Conservation (phyloP, 495 filamentous ascomycete species). For the Podospora comata region DNA sequence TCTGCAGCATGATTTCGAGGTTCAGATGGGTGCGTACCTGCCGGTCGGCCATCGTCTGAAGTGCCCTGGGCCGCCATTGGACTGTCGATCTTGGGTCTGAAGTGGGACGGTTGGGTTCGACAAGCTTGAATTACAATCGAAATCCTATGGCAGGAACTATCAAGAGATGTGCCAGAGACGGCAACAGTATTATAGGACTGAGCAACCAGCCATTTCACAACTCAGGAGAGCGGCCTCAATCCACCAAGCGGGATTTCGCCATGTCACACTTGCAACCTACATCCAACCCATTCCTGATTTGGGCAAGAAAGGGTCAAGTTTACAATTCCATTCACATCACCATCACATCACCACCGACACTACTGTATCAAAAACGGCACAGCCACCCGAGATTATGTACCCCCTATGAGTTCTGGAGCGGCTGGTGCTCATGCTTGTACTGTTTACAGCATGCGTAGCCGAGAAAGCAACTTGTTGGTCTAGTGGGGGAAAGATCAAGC, state of each 20-base stretch:
- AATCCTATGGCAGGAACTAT: slow-evolving; percentile 1
- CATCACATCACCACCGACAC: slow-evolving; percentile 4
- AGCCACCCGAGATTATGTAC: slow-evolving; percentile 5
- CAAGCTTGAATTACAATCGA: neutral
- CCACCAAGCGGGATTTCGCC: neutral
- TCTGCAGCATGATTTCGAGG: slow-evolving; percentile 7
- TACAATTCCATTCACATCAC: neutral
- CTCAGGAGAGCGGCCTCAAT: slow-evolving; percentile 2
- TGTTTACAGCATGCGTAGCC: neutral
- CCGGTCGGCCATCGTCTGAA: slow-evolving; percentile 17
- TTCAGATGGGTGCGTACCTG: slow-evolving; percentile 20
- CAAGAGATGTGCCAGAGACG: slow-evolving; percentile 10
- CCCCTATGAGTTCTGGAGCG: slow-evolving; percentile 6
- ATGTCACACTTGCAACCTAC: slow-evolving; percentile 6
- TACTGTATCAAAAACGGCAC: slow-evolving; percentile 9
- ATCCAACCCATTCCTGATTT: neutral
- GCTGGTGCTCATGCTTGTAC: neutral
- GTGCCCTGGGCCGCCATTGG: slow-evolving; percentile 21
- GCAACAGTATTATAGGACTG: slow-evolving; percentile 7
- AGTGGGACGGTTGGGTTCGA: slow-evolving; percentile 13
- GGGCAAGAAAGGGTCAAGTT: neutral
- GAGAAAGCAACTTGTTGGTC: neutral
- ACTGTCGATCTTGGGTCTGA: slow-evolving; percentile 18
- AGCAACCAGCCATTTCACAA: neutral
- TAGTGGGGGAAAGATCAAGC: neutral